A percentile compares a stretch with the other conserved stretches of the same genome.
phyloP scores from a whole-genome alignment of 1,139 yeast genomes.

The Yamadazyma sp. region DNA sequence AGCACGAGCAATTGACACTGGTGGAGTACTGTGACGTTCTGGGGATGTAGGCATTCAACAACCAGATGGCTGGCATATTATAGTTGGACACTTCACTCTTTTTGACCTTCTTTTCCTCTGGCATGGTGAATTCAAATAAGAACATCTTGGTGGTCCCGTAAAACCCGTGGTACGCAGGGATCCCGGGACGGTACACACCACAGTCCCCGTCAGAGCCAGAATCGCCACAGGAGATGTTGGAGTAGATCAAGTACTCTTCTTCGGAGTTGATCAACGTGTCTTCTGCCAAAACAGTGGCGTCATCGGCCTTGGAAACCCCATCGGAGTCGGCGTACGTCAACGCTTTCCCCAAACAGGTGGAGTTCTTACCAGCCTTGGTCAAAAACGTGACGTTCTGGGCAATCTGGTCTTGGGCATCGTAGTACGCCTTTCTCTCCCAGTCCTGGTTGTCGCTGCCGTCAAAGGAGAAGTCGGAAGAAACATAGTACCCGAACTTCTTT shows the following conservation, averaged over 20 bases:
- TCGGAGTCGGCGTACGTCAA: slow-evolving; percentile 76
- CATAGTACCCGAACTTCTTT: slow-evolving; percentile 66
- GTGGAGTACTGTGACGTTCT: slow-evolving; percentile 78
- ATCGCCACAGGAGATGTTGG: slow-evolving; percentile 60
- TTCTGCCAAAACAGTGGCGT: slow-evolving; percentile 61
- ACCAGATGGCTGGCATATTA: slow-evolving; percentile 97
- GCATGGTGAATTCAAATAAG: slow-evolving; percentile 90
- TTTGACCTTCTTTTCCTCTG: slow-evolving; percentile 57
- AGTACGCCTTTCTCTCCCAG: slow-evolving; percentile 77
- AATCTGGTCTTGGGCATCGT: slow-evolving; percentile 41
- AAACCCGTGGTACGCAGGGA: slow-evolving; percentile 92
- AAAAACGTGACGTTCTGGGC: slow-evolving; percentile 75
- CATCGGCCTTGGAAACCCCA: slow-evolving; percentile 65
- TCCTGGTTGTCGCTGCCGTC: slow-evolving; percentile 36
- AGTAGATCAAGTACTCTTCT: slow-evolving; percentile 75
- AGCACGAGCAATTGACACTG: slow-evolving; percentile 83
- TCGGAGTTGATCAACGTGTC: slow-evolving; percentile 64
- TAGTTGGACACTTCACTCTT: slow-evolving; percentile 30
- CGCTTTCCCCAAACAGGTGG: slow-evolving; percentile 83
- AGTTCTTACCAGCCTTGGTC: slow-evolving; percentile 75
- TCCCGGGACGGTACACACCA: slow-evolving; percentile 83
- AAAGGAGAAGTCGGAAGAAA: slow-evolving; percentile 39
- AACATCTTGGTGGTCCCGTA: slow-evolving; percentile 79
- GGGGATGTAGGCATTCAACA: slow-evolving; percentile 90
- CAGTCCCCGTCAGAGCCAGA: slow-evolving; percentile 58